These are phyloP conservation scores for Malassezia obtusa DNA, from an alignment of 1,284 basidiomycete genomes.

Conservation along the genomic window DNA sequence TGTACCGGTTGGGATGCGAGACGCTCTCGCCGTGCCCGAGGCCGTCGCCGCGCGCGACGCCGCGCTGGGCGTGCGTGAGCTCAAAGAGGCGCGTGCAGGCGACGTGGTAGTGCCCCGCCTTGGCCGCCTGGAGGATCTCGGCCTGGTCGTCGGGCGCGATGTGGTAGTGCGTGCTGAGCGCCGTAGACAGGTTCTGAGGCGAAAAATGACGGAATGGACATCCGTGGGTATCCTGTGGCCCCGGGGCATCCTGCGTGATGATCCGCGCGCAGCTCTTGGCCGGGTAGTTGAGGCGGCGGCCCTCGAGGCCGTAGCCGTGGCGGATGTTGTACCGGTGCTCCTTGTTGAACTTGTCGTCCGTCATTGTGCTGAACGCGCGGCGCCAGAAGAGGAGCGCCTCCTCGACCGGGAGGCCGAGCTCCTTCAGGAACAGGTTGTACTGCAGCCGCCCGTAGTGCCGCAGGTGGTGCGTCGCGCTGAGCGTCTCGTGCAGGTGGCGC, in stretches of 20 bases:
- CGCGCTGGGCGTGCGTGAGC: slow-evolving; percentile 65
- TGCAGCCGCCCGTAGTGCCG: slow-evolving; percentile 87
- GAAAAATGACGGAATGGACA: slow-evolving; percentile 92
- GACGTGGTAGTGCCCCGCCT: slow-evolving; percentile 77
- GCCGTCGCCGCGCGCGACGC: slow-evolving; percentile 80
- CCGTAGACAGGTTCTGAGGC: slow-evolving; percentile 69
- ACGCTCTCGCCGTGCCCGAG: slow-evolving; percentile 78
- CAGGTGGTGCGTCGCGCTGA: slow-evolving; percentile 71
- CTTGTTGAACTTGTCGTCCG: slow-evolving; percentile 96
- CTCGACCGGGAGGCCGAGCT: slow-evolving; percentile 79
- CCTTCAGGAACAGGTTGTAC: slow-evolving; percentile 85
- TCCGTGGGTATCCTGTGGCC: slow-evolving; percentile 68
- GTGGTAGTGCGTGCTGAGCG: slow-evolving; percentile 65
- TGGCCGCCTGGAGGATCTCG: slow-evolving; percentile 77
- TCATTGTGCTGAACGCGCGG: slow-evolving; percentile 62
- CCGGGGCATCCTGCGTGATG: slow-evolving; percentile 66
- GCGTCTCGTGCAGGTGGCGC: slow-evolving; percentile 73
- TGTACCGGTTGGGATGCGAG: slow-evolving; percentile 80
- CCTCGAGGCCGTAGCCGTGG: slow-evolving; percentile 88
- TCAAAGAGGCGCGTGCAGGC: slow-evolving; percentile 96
- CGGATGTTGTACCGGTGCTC: slow-evolving; percentile 96
- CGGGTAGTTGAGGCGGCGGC: slow-evolving; percentile 83
- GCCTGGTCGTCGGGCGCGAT: slow-evolving; percentile 63
- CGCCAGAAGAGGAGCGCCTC: slow-evolving; percentile 93
- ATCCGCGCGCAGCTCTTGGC: slow-evolving; percentile 91